These are phyloP conservation scores for Alternaria novae-zelandiae DNA, from an alignment of 2,329 filamentous ascomycete genomes.

Conservation along the genomic window DNA sequence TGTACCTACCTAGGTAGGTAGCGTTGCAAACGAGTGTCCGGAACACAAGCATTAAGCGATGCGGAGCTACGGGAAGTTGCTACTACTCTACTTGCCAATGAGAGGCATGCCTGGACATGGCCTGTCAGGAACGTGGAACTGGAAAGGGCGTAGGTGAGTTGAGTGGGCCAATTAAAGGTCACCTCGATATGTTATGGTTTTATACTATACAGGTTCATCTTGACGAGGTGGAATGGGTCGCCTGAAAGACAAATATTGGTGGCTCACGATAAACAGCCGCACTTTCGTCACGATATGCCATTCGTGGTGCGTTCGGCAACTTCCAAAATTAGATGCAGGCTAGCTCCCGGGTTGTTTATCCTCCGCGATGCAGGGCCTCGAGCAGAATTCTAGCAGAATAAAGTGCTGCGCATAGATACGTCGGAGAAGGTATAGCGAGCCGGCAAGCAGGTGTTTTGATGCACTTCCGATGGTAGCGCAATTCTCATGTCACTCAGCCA, in stretches of 20 bases:
- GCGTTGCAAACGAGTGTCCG: not conserved
- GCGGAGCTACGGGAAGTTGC: not conserved
- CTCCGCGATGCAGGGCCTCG: not conserved
- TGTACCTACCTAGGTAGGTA: not conserved
- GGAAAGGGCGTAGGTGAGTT: not conserved
- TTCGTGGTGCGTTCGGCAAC: not conserved
- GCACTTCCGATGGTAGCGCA: not conserved
- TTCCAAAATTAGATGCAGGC: not conserved
- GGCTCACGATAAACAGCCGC: not conserved
- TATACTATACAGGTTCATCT: not conserved
- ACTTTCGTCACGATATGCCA: not conserved
- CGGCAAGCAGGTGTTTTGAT: not conserved
- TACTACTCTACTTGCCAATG: not conserved
- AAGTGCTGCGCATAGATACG: not conserved
- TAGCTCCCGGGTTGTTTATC: not conserved
- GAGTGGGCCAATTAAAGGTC: not conserved
- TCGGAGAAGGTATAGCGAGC: not conserved
- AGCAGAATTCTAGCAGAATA: not conserved
- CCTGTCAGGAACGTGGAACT: not conserved
- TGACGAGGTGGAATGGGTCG: not conserved
- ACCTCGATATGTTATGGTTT: not conserved
- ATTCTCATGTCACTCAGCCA: not conserved
- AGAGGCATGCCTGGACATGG: not conserved
- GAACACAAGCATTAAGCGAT: not conserved
- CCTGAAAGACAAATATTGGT: not conserved